These are phyloP conservation scores for Terfezia boudieri DNA, from an alignment of 495 filamentous ascomycete genomes.

Conservation along the genomic window DNA sequence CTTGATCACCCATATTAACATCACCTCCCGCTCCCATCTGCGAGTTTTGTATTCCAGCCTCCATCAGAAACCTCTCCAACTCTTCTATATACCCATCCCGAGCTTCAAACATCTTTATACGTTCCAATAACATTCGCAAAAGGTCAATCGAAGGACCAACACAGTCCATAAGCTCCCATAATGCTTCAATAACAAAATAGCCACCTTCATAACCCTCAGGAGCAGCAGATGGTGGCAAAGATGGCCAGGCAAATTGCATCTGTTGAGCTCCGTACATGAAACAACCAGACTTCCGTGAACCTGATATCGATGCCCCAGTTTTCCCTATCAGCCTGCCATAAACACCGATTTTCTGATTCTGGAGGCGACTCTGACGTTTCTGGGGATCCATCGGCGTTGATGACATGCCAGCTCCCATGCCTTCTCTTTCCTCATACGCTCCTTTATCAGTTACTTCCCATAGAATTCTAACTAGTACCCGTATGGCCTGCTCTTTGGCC, in stretches of 20 bases:
- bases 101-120: background rate
- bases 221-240: background rate
- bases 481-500: background rate
- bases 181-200: background rate
- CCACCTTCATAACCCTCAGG: background rate
- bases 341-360: background rate
- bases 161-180: background rate
- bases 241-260: background rate
- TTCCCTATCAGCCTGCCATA: background rate
- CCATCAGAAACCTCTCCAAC: background rate
- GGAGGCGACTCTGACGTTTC: background rate
- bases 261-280: background rate
- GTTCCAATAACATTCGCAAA: background rate
- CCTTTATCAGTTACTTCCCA: background rate
- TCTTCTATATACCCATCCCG: background rate
- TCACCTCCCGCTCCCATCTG: background rate
- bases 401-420: background rate
- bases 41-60: background rate
- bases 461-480: background rate
- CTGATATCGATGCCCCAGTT: background rate
- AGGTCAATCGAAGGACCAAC: background rate
- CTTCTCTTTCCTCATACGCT: background rate
- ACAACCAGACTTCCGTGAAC: background rate
- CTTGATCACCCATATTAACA: background rate
- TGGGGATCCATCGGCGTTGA: background rate